Percentiles rank a stretch among this genome's conserved stretches.
Conservation (phyloP, 768 basidiomycete genomes). For the Psilocybe tampanensis region DNA sequence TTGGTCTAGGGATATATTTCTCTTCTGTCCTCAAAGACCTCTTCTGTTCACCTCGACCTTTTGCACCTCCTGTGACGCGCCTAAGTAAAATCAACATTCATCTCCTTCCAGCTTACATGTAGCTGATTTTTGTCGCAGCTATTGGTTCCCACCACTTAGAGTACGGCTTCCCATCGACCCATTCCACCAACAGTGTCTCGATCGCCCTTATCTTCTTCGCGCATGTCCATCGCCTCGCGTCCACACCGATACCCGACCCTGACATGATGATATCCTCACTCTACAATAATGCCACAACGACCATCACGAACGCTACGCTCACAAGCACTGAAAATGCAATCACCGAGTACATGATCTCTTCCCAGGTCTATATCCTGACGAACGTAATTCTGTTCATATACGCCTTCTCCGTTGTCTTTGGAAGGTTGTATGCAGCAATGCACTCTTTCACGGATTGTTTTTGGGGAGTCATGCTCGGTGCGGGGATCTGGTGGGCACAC, state of each 20-base stretch:
- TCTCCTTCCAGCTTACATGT: not conserved
- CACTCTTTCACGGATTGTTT: constrained; percentile 81
- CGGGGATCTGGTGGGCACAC: constrained; percentile 65
- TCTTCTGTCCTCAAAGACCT: constrained; percentile 89
- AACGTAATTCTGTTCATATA: constrained; percentile 56
- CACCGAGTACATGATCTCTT: constrained; percentile 41
- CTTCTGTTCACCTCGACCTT: constrained; percentile 88
- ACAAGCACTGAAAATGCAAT: constrained; percentile 19
- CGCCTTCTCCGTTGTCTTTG: constrained; percentile 72
- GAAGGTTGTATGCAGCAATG: constrained; percentile 87
- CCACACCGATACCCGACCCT: constrained; percentile 11
- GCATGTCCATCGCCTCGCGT: constrained; percentile 54
- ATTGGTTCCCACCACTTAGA: constrained; percentile 84
- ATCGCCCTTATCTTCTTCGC: constrained; percentile 82
- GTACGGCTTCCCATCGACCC: constrained; percentile 96
- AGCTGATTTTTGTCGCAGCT: too few species aligned
- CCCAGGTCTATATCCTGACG: constrained; percentile 41
- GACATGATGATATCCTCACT: constrained; percentile 7
- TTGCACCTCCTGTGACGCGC: constrained; percentile 88
- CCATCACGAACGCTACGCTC: constrained; percentile 7
- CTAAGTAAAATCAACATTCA: constrained; percentile 56
- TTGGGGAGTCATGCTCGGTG: constrained; percentile 66
- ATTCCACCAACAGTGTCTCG: constrained; percentile 89
- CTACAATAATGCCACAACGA: not conserved
- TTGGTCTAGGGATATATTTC: constrained; percentile 82